Conservation (phyloP, 1,284 basidiomycete species). For the Cryptococcus depauperatus region DNA sequence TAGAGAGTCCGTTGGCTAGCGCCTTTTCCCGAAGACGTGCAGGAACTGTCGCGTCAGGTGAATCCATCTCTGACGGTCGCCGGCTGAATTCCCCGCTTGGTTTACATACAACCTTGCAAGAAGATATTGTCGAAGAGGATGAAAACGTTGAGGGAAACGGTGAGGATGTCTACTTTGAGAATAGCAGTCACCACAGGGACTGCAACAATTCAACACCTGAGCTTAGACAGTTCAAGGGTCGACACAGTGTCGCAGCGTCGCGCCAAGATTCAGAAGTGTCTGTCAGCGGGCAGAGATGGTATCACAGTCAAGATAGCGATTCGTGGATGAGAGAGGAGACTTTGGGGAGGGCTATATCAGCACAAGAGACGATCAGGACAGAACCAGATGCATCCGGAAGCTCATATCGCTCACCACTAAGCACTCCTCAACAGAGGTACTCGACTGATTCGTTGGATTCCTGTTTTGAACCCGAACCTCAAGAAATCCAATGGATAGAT, state of each 20-base stretch:
- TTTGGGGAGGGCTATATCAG: slow-evolving; percentile 6
- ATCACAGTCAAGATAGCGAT: background rate
- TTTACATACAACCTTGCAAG: slow-evolving; percentile 1
- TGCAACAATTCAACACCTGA: slow-evolving; percentile 3
- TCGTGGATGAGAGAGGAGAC: background rate
- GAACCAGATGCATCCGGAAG: background rate
- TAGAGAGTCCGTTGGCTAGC: background rate
- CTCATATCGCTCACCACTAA: slow-evolving; percentile 4
- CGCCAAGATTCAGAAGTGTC: slow-evolving; percentile 7
- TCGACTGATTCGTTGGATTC: slow-evolving; percentile 9
- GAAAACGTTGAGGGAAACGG: slow-evolving; percentile 7
- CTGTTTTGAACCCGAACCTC: slow-evolving; percentile 6
- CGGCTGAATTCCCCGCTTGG: slow-evolving; percentile 3
- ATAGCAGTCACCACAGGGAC: background rate
- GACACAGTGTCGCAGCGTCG: slow-evolving; percentile 15
- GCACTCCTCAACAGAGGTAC: slow-evolving; percentile 3
- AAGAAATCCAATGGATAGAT: slow-evolving; percentile 5
- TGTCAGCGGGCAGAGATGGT: slow-evolving; percentile 1
- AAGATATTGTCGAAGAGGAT: slow-evolving; percentile 15
- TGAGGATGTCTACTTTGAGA: background rate
- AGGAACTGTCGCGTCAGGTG: slow-evolving; percentile 7
- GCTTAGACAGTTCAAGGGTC: slow-evolving; percentile 9
- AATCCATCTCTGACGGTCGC: background rate
- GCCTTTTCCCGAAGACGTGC: slow-evolving; percentile 9
- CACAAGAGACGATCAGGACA: slow-evolving; percentile 9